Evolutionary conservation across 495 filamentous ascomycete species (phyloP), one percentile per base, ranked within the genome.

Genomic region (Glarea lozoyensis): DNA sequence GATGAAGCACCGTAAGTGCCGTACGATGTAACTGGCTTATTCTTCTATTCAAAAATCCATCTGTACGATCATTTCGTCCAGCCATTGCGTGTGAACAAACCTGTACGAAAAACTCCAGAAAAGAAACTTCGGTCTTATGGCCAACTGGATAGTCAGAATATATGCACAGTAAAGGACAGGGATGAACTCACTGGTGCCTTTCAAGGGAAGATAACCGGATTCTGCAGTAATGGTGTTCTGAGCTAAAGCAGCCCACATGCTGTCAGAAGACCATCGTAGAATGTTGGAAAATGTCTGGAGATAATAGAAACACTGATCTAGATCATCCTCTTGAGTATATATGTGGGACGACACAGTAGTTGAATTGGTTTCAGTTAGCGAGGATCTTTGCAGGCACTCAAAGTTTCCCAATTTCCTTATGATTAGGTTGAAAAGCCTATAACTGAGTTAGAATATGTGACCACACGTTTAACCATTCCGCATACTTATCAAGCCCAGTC

Each of bases 291-390:
- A 60, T 2, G 81, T 82, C 48, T 78, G 78, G 12, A 94, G 58
- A 52, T 92, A 81, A 57, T 96, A 94, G 10, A 82, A 64, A 45
- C 76, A 85, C 40, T 89, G 69, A 45, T 82, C 81, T 31, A 86
- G 68, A 52, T 92, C 84, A 50, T 87, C 79, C 22, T 73, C 67
- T 29, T 57, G 57, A 3, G 53, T 47, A 45, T 58, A 56, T 38
- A 52, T 43, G 15, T 55, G 45, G 10, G 54, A 32, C 45, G 62
- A 59, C 17, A 57, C 53, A 27, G 54, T 49, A 30, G 42, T 49
- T 16, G 20, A 25, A 23, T 39, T 18, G n/a, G 36, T 37, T 7
- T n/a, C 12, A 6, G 58, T 55, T 38, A 59, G 50, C 15, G 41
- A 46, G 22, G 69, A 54, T 33, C 66, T 55, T 38, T 65, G 60